Base-by-base conservation (phyloP, 495 filamentous ascomycete species). In the Astrocystis sublimbata region DNA sequence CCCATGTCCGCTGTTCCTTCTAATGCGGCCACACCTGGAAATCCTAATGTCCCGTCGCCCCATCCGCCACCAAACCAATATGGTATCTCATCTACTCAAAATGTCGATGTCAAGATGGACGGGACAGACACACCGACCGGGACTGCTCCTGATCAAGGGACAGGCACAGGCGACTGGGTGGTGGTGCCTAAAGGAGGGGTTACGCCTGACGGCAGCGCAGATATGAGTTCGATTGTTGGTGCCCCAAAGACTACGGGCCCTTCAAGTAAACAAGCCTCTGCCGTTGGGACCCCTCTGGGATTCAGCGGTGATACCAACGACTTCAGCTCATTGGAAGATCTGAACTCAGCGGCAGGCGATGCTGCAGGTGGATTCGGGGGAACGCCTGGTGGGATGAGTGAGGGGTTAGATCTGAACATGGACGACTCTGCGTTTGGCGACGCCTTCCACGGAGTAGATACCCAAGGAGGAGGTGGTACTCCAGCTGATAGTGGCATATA, bases 361-460 rank as follows among this genome's bases (percentile, higher is more conserved):
- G 79, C 75, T 1, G 62, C 80, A 21, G 78, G 75, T 2, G 71
- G 73, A n/a, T 81, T 79, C 49, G 74, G 76, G 35, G 73, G 62
- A 23, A 72, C 60, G 19, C 74, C 66, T 28, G 79, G 70, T 4
- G 73, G 76, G 6, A 66, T 79, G 10, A 75, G 73, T 12, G 77
- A 82, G 60, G 74, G 75, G 42, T 56, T 74, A n/a, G 72, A 73
- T 58, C 64, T 83, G 58, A 72, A 78, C 46, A 76, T 84, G 77
- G 81, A 84, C 60, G 82, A 85, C 66, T 79, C 77, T 15, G 81
- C 81, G 9, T 85, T 85, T 66, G 83, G 82, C 1, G 80, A 85
- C 41, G 83, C 83, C 13, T 83, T 84, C 55, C 81, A 85, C 56
- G 80, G 79, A 21, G 76, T 83, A 2, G 73, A 74, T 19, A 55